Conservation (phyloP, 208 protist genomes). For the Wallacemonas rigidus region DNA sequence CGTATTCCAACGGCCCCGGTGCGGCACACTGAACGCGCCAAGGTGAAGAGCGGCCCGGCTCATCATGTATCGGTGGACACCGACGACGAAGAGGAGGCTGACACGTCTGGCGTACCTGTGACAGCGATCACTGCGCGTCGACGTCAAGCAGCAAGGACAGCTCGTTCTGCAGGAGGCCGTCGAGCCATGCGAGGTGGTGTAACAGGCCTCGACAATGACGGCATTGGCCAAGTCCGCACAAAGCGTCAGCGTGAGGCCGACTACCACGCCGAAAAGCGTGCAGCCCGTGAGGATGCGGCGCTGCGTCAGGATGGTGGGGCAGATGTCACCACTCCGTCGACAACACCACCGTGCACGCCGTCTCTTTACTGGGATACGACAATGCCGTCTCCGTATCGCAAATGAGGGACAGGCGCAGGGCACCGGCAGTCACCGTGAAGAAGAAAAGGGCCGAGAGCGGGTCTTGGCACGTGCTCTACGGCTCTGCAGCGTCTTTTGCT, state of each 20-base stretch:
- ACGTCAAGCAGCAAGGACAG: too few relatives aligned
- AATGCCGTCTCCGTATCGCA: conserved; percentile 31
- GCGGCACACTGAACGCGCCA: not conserved
- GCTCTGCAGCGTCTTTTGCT: too few relatives aligned
- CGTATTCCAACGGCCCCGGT: conserved; percentile 21
- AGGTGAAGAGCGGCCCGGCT: too few relatives aligned
- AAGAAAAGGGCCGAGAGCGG: too few relatives aligned
- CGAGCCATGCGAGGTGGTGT: not conserved
- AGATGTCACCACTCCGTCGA: not conserved
- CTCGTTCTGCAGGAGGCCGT: too few relatives aligned
- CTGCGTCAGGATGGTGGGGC: not conserved
- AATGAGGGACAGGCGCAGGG: not conserved
- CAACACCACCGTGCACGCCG: conserved; percentile 37
- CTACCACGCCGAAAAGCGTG: conserved; percentile 1
- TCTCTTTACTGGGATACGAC: conserved; percentile 73
- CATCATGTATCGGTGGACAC: too few relatives aligned
- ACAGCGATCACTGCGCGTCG: too few relatives aligned
- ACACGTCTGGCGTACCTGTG: too few relatives aligned
- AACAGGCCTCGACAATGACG: conserved; percentile 2
- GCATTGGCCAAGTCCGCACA: conserved; percentile 19
- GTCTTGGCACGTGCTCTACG: too few relatives aligned
- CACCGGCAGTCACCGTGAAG: not conserved
- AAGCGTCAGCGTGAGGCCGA: conserved; percentile 10
- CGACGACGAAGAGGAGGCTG: too few relatives aligned
- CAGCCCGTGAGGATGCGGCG: conserved; percentile 11